Percentiles rank a stretch among this genome's conserved stretches.
These are phyloP conservation scores for Gillenia trifoliata DNA, from an alignment of 306 rosid genomes.

Conservation along the genomic window DNA sequence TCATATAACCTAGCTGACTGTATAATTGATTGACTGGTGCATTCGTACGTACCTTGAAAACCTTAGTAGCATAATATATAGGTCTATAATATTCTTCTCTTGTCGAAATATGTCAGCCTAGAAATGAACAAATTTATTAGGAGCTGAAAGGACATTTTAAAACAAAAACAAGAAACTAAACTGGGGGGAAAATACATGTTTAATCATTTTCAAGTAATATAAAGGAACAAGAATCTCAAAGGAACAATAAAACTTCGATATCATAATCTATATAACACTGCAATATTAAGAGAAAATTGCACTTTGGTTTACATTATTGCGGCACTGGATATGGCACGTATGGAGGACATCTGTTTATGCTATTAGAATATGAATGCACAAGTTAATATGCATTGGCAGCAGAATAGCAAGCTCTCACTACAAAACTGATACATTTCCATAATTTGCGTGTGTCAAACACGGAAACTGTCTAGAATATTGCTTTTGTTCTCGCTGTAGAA, in stretches of 20 bases:
- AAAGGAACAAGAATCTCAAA: neutral
- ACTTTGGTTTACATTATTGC: neutral
- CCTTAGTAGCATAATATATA: conserved; percentile 87
- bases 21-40: neutral
- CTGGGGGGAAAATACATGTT: neutral
- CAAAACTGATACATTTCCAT: neutral
- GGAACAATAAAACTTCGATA: neutral
- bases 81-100: conserved; percentile 81
- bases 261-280: neutral
- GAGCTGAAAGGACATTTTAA: conserved; percentile 8
- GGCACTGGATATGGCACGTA: neutral
- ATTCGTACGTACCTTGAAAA: conserved; percentile 68
- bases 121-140: conserved; percentile 25
- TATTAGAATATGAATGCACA: neutral
- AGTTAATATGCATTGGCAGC: neutral
- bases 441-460: neutral
- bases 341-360: neutral
- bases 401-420: neutral
- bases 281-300: neutral
- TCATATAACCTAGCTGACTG: conserved; percentile 6
- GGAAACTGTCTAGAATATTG: neutral
- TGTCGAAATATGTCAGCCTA: conserved; percentile 91
- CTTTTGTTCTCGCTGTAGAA: neutral
- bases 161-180: conserved; percentile 11
- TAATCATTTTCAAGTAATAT: neutral